These are phyloP conservation scores for Globisporangium alternatum DNA, from an alignment of 352 stramenopile species.

Conservation along the genomic window DNA sequence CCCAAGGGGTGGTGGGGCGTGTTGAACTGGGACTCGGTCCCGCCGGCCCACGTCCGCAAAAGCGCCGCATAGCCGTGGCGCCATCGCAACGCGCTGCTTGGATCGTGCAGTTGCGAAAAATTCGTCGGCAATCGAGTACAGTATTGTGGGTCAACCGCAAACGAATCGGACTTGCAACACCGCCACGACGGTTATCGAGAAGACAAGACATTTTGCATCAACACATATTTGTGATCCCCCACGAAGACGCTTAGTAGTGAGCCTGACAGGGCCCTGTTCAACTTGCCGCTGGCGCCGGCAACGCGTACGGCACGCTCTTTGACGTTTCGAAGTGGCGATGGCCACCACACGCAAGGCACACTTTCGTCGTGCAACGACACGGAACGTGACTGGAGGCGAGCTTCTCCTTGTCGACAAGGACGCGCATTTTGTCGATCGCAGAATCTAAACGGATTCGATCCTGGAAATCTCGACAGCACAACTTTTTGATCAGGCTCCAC, in stretches of 20 bases:
- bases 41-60: no score
- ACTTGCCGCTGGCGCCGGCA: neutral
- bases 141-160: neutral
- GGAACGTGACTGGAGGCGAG: neutral
- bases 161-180: neutral
- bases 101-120: neutral
- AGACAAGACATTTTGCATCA: neutral
- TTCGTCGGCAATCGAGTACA: neutral
- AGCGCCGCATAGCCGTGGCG: no score
- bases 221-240: neutral
- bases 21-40: no score
- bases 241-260: neutral
- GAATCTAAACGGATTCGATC: slow-evolving; percentile 3
- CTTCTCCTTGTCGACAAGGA: neutral
- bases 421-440: neutral
- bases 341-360: slow-evolving; percentile 1
- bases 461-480: slow-evolving; percentile 12
- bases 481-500: slow-evolving; percentile 16
- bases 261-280: neutral
- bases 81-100: neutral
- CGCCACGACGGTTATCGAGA: neutral
- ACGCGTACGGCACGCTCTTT: neutral
- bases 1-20: no score
- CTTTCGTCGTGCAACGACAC: slow-evolving; percentile 1
- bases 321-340: neutral